Conservation (phyloP, 2,329 filamentous ascomycete genomes). For the Arthrobotrys pseudoclavata region DNA sequence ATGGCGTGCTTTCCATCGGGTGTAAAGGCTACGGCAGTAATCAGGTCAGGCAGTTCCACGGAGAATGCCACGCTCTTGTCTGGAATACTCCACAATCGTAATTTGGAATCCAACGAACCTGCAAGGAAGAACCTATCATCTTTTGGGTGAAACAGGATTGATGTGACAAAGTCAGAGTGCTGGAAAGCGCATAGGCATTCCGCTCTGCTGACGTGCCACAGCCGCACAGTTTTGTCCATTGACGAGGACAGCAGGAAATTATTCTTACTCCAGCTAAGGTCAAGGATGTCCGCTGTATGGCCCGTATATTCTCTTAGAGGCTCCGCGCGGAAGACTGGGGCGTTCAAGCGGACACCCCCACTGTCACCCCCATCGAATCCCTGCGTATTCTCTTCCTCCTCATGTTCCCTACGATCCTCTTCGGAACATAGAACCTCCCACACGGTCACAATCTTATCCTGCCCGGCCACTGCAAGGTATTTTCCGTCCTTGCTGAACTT, state of each 20-base stretch:
- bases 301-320: constrained; percentile 84
- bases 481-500: constrained; percentile 93
- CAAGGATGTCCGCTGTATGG: constrained; percentile 86
- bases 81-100: constrained; percentile 95
- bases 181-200: constrained; percentile 95
- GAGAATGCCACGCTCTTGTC: constrained; percentile 93
- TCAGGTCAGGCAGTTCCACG: constrained; percentile 82
- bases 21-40: constrained; percentile 93
- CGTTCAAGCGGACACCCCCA: constrained; percentile 77
- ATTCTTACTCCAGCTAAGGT: constrained; percentile 97
- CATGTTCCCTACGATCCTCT: constrained; percentile 81
- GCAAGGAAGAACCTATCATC: constrained; percentile 98
- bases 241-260: constrained; percentile 95
- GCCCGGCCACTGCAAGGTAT: constrained; percentile 91
- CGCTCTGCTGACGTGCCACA: constrained; percentile 88
- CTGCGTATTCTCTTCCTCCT: constrained; percentile 75
- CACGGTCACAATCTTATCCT: constrained; percentile 85
- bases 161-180: constrained; percentile 94
- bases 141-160: constrained; percentile 91
- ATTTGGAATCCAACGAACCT: constrained; percentile 87
- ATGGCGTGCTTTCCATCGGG: constrained; percentile 92
- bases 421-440: constrained; percentile 88
- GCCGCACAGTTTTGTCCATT: constrained; percentile 95
- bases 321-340: constrained; percentile 87
- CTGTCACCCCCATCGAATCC: constrained; percentile 17